phyloP scores from a whole-genome alignment of 305 asterid genomes.

The Striga hermonthica region DNA sequence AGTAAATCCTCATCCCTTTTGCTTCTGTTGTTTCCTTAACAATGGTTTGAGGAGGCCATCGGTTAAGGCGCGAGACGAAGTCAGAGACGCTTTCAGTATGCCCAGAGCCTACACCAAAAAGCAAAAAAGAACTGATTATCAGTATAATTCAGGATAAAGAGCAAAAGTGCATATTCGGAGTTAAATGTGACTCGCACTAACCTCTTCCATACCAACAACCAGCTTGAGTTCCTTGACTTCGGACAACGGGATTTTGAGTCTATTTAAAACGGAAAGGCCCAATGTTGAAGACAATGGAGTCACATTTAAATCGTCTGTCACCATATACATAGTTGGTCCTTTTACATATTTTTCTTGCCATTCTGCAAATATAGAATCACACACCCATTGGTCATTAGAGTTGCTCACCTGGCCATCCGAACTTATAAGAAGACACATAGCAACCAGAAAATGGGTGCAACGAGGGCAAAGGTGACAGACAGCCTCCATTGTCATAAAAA shows the following conservation, averaged over 20 bases:
- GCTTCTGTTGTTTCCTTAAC: no score
- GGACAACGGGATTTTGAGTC: conserved; percentile 9
- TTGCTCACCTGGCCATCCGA: no score
- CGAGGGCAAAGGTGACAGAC: no score
- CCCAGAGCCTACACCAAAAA: neutral
- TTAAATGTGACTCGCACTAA: neutral
- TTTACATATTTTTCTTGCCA: neutral
- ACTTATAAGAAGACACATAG: no score
- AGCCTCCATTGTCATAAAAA: no score
- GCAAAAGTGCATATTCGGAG: no score
- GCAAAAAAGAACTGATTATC: neutral
- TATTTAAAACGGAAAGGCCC: conserved; percentile 7
- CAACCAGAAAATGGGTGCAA: no score
- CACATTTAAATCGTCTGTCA: conserved; percentile 31
- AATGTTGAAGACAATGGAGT: neutral
- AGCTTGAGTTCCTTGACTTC: conserved; percentile 1
- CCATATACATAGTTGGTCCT: neutral
- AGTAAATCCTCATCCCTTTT: no score
- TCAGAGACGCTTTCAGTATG: conserved; percentile 7
- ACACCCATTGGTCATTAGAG: no score
- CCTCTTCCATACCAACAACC: neutral
- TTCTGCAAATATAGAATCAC: no score
- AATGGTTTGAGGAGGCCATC: no score
- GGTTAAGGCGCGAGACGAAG: neutral
- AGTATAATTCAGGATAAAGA: no score